A percentile compares a stretch with the other conserved stretches of the same genome.
Conservation (phyloP, 352 stramenopile species). For the Pythium utonaiense region DNA sequence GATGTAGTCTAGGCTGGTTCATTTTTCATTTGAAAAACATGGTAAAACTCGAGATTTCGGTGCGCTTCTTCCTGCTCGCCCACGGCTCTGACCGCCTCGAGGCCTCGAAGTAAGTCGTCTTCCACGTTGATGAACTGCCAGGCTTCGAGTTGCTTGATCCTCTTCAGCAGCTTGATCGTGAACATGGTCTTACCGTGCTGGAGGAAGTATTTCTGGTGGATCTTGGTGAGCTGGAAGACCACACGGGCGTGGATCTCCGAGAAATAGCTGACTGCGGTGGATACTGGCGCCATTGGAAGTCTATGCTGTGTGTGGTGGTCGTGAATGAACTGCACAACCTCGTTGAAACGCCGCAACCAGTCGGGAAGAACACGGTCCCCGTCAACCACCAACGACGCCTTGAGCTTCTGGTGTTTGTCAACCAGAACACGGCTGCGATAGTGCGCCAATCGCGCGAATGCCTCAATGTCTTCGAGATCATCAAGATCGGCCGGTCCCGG, state of each 20-base stretch:
- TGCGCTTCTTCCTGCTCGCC: conserved; percentile 49
- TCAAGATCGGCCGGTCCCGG: conserved; percentile 20
- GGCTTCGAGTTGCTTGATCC: conserved; percentile 24
- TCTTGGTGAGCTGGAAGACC: conserved; percentile 35
- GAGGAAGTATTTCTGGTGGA: conserved; percentile 34
- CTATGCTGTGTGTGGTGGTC: conserved; percentile 21
- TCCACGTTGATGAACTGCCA: conserved; percentile 40
- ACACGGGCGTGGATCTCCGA: conserved; percentile 54
- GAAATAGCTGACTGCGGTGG: conserved; percentile 31
- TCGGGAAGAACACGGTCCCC: conserved; percentile 30
- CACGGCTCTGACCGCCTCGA: conserved; percentile 23
- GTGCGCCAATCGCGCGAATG: conserved; percentile 54
- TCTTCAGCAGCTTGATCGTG: conserved; percentile 26
- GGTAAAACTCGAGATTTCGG: conserved; percentile 70
- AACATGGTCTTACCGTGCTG: conserved; percentile 44
- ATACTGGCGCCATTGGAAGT: conserved; percentile 15
- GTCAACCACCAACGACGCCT: conserved; percentile 14
- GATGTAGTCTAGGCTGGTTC: conserved; percentile 1
- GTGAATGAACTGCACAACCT: conserved; percentile 25
- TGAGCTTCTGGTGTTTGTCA: conserved; percentile 26
- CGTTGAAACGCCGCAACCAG: conserved; percentile 45
- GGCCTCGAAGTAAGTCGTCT: conserved; percentile 22
- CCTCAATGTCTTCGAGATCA: conserved; percentile 40
- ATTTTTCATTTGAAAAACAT: conserved; percentile 32
- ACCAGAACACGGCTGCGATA: conserved; percentile 53